phyloP scores from a whole-genome alignment of 1,139 yeast species.

The Candida sanyaensis region DNA sequence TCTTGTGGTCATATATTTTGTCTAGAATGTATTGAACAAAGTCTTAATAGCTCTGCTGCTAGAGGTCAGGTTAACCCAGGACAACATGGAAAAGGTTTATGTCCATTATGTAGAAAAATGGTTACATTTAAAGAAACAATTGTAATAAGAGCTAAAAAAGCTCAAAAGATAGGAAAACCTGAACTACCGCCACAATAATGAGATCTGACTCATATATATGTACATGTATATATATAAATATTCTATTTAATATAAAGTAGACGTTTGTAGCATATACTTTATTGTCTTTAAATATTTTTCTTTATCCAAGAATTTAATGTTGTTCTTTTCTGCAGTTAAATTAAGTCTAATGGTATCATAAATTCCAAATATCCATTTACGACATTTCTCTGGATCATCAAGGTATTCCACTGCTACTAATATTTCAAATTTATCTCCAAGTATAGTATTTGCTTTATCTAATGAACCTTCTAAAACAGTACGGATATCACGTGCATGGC shows the following conservation, averaged over 20 bases:
- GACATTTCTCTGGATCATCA: conserved; percentile 14
- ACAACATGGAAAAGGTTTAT: conserved; percentile 39
- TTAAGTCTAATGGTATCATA: conserved; percentile 11
- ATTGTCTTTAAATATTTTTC: conserved; percentile 6
- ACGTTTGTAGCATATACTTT: conserved; percentile 3
- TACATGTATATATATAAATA: not conserved
- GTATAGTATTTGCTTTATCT: conserved; percentile 10
- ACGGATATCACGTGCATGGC: not conserved
- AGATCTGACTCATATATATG: too few relatives aligned
- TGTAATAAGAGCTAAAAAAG: conserved; percentile 34
- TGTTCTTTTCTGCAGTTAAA: conserved; percentile 9
- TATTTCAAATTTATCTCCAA: conserved; percentile 19
- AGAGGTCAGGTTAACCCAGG: conserved; percentile 40
- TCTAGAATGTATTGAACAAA: conserved; percentile 45
- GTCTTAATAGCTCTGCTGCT: conserved; percentile 44
- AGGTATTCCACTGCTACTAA: conserved; percentile 15
- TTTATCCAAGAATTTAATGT: conserved; percentile 10
- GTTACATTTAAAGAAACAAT: conserved; percentile 44
- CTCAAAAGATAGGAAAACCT: conserved; percentile 18
- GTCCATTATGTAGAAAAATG: conserved; percentile 46
- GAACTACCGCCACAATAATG: conserved; percentile 6
- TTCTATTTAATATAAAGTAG: conserved; percentile 4
- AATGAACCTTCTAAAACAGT: not conserved
- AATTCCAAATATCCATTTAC: conserved; percentile 16
- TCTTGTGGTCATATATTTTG: conserved; percentile 51